Evolutionary conservation across 352 stramenopile species (phyloP), one percentile per base, ranked within the genome.

Genomic region (Phytophthora crassamura): DNA sequence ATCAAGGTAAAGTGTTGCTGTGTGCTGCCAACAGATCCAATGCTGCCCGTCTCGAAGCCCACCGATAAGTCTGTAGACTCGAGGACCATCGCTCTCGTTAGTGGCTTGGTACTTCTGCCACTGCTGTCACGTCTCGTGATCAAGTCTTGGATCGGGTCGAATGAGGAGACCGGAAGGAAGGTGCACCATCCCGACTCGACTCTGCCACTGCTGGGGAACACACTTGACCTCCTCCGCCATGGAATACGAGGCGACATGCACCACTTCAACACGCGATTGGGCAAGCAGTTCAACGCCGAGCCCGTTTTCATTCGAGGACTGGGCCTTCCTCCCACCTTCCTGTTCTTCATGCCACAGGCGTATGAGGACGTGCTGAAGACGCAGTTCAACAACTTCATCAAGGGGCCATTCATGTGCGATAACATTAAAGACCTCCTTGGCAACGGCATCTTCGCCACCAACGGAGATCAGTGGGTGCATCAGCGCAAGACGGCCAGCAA

Each of bases 401-500:
- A 94, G 48, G 79, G 81, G 5, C 32, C 41, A 7, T 67, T 62
- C 45, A 58, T 82, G 16, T 51, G 38, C 22, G 61, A 72, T 10
- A 69, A 64, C 22, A 18, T 88, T 30, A 39, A 39, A 2, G 75
- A 89, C 35, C 42, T 93, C 12, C 51, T 92, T 6, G 80, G 82
- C 43, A 34, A 84, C n/a, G 86, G 86, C 49, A 89, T 94, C 63
- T 90, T 94, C 42, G 64, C 64, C 4, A 62, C 75, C 4, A 82
- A 94, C 48, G 80, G 78, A 20, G 54, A 66, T 9, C 34, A 47
- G 30, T 94, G 86, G 84, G 59, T 76, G 20, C 64, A 83, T 33
- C 86, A 94, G 61, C 80, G 86, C 57, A 94, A 94, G 66, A 86
- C 69, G 1, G 84, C 88, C 55, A 96, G 82, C 43, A 84, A 95